Percentiles rank a stretch among this genome's conserved stretches.
These are phyloP conservation scores for Auriscalpium microsporum DNA, from an alignment of 768 basidiomycete genomes.

Conservation along the genomic window DNA sequence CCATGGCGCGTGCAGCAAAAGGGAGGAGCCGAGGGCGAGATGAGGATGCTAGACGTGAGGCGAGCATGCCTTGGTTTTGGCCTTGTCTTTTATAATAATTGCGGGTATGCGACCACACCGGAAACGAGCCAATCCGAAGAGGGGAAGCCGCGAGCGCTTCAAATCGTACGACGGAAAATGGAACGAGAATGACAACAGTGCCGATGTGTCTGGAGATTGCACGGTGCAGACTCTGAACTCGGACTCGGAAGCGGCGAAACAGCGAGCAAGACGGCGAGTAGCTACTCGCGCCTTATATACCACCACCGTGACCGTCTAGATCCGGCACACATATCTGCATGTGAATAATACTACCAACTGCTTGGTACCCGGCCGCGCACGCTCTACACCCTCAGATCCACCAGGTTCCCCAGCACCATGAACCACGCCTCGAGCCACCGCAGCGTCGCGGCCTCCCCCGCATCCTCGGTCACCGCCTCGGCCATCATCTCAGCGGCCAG, in stretches of 20 bases:
- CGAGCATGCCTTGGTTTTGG: not conserved
- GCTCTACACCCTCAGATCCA: conserved; percentile 37
- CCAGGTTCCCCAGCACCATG: conserved; percentile 56
- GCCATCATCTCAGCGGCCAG: conserved; percentile 43
- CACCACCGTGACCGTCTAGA: not conserved
- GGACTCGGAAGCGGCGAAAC: not conserved
- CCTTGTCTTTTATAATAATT: not conserved
- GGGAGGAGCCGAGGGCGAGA: conserved; percentile 25
- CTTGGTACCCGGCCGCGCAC: not conserved
- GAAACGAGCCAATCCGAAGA: conserved; percentile 16
- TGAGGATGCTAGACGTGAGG: conserved; percentile 30
- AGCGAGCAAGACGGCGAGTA: not conserved
- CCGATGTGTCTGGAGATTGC: conserved; percentile 7
- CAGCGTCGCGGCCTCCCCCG: conserved; percentile 20
- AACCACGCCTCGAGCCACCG: conserved; percentile 75
- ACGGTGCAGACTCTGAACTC: not conserved
- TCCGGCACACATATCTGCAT: conserved; percentile 1
- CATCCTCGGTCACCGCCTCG: conserved; percentile 14
- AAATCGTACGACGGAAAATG: conserved; percentile 12
- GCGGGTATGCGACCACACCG: conserved; percentile 12
- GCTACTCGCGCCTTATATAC: not conserved
- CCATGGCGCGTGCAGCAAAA: conserved; percentile 21
- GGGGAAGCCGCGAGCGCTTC: not conserved
- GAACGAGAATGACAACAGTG: conserved; percentile 4
- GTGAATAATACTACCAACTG: not conserved